Conservation (phyloP, 2,329 filamentous ascomycete species). For the Cytospora schulzeri region DNA sequence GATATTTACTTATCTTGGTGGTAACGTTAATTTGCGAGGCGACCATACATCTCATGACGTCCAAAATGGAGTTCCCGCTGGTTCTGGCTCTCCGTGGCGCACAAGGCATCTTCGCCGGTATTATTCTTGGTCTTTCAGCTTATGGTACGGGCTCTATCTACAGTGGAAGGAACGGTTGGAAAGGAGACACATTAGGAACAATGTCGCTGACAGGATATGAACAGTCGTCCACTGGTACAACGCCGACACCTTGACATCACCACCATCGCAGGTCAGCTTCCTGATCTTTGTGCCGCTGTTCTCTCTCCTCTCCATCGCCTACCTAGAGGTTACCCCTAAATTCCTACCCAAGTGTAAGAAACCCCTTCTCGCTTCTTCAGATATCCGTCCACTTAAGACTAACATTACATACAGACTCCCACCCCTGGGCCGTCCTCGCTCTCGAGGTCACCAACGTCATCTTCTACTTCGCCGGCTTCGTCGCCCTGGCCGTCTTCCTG, state of each 20-base stretch:
- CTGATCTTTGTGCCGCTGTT: slow-evolving; percentile 57
- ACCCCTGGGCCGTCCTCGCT: slow-evolving; percentile 51
- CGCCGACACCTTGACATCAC: slow-evolving; percentile 53
- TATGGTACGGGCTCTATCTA: slow-evolving; percentile 50
- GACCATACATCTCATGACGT: slow-evolving; percentile 24
- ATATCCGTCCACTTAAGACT: neutral
- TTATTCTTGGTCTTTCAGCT: slow-evolving; percentile 50
- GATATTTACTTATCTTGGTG: slow-evolving; percentile 26
- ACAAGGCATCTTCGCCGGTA: slow-evolving; percentile 49
- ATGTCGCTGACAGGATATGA: slow-evolving; percentile 28
- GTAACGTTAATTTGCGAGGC: slow-evolving; percentile 20
- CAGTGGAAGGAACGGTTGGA: neutral
- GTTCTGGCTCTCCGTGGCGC: slow-evolving; percentile 47
- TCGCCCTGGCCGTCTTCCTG: slow-evolving; percentile 60
- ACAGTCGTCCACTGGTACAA: slow-evolving; percentile 64
- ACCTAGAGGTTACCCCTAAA: slow-evolving; percentile 54
- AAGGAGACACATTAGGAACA: neutral
- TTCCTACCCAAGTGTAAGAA: slow-evolving; percentile 45
- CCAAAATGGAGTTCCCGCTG: slow-evolving; percentile 45
- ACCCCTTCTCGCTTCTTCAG: neutral
- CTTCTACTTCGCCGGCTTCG: slow-evolving; percentile 63
- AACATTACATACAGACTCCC: slow-evolving; percentile 39
- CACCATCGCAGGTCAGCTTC: slow-evolving; percentile 61
- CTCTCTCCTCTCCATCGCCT: slow-evolving; percentile 56
- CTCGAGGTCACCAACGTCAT: slow-evolving; percentile 55